Evolutionary conservation across 2,329 filamentous ascomycete genomes (phyloP).

Genomic region (Fonsecaea pedrosoi): DNA sequence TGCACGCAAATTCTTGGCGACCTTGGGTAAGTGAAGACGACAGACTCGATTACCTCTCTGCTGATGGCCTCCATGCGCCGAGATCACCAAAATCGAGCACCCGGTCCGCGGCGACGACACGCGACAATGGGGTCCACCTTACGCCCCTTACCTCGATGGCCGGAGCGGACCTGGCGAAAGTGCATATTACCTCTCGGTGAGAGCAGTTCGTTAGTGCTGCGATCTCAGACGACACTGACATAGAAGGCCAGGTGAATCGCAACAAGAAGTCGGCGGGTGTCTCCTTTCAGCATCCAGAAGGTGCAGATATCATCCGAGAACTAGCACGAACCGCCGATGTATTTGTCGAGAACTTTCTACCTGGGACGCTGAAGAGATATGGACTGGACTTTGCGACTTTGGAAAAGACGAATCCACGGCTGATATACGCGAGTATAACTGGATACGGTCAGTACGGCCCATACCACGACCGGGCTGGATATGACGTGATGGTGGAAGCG

Average conservation of each 20-base stretch:
- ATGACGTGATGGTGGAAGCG: constrained; percentile 99
- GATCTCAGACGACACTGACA: neutral
- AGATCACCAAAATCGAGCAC: constrained; percentile 97
- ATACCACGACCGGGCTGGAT: constrained; percentile 84
- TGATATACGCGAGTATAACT: constrained; percentile 96
- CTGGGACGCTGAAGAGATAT: constrained; percentile 78
- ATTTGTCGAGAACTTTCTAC: constrained; percentile 95
- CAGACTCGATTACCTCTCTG: constrained; percentile 46
- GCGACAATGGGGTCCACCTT: constrained; percentile 93
- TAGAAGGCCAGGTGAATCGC: constrained; percentile 75
- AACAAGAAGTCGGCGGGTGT: constrained; percentile 95
- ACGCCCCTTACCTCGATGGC: constrained; percentile 71
- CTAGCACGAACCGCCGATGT: constrained; percentile 86
- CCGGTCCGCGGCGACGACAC: constrained; percentile 91
- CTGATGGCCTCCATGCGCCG: constrained; percentile 62
- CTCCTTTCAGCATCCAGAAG: constrained; percentile 84
- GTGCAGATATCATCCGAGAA: constrained; percentile 84
- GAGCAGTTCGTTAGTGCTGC: constrained; percentile 34
- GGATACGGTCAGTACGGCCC: constrained; percentile 96
- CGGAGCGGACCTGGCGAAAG: constrained; percentile 73
- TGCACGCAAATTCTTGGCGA: constrained; percentile 97
- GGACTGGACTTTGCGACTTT: constrained; percentile 84
- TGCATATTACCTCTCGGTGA: constrained; percentile 88
- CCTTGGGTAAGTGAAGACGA: constrained; percentile 72
- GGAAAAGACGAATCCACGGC: constrained; percentile 75